Conservation (phyloP, 208 protist species). For the Blastocrithidia nonstop region DNA sequence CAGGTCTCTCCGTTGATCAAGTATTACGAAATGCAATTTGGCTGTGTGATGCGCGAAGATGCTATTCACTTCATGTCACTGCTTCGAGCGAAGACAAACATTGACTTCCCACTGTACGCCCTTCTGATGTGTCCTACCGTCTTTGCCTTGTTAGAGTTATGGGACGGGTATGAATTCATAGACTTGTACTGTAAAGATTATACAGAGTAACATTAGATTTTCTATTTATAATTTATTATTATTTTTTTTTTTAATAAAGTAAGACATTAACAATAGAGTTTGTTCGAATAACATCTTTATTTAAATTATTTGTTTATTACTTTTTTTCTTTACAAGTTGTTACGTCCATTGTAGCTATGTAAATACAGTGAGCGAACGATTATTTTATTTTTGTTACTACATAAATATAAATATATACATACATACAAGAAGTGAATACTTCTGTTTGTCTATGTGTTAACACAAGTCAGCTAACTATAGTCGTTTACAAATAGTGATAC, state of each 20-base stretch:
- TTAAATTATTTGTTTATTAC: no score
- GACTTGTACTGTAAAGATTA: constrained; percentile 8
- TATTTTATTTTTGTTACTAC: not conserved
- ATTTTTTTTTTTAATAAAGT: constrained; percentile 5
- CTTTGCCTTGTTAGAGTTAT: constrained; percentile 54
- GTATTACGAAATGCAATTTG: constrained; percentile 67
- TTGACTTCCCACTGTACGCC: constrained; percentile 48
- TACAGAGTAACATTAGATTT: not conserved
- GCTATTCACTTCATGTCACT: constrained; percentile 32
- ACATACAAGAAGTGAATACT: constrained; percentile 6
- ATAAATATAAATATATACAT: constrained; percentile 4
- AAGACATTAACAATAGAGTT: no score
- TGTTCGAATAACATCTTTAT: no score
- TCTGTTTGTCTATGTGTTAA: no score
- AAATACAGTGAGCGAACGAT: no score
- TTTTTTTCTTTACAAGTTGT: no score
- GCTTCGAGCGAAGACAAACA: constrained; percentile 22
- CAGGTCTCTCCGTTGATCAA: constrained; percentile 37
- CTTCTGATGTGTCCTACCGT: constrained; percentile 61
- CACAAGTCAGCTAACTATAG: no score
- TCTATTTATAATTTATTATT: constrained; percentile 4
- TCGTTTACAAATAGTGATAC: no score
- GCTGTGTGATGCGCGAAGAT: constrained; percentile 27
- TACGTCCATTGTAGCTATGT: no score
- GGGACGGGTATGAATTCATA: constrained; percentile 66